Conservation (phyloP, 257 asterid genomes). For the Solanum chiquidenum region DNA sequence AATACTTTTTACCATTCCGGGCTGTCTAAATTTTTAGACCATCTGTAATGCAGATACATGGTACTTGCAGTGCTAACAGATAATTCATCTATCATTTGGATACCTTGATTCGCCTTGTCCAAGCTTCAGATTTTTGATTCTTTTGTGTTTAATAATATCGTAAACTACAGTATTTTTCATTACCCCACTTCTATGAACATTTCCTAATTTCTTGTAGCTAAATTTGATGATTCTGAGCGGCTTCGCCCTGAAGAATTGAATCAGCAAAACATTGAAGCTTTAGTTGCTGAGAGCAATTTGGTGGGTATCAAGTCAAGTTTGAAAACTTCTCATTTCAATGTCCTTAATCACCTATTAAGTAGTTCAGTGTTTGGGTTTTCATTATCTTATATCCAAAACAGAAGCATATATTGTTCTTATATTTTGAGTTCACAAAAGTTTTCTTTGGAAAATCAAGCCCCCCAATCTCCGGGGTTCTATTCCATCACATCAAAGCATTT, state of each 20-base stretch:
- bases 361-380: not conserved
- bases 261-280: slow-evolving; percentile 94
- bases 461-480: not conserved
- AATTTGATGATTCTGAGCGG: slow-evolving; percentile 69
- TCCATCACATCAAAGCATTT: not conserved
- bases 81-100: not conserved
- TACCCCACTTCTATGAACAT: not conserved
- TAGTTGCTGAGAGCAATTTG: slow-evolving; percentile 98
- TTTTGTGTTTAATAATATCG: not conserved
- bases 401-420: not conserved
- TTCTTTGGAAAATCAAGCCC: not conserved
- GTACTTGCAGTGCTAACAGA: not conserved
- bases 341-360: not conserved
- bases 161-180: not conserved
- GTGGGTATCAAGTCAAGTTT: slow-evolving; percentile 49
- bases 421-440: not conserved
- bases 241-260: slow-evolving; percentile 96
- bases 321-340: slow-evolving; percentile 3
- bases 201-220: slow-evolving; percentile 15
- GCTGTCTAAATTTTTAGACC: not conserved
- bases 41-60: not conserved
- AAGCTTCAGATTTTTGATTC: not conserved
- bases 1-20: not conserved
- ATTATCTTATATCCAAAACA: not conserved
- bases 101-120: not conserved